Percentiles rank a stretch among this genome's conserved stretches.
Evolutionary conservation across 768 basidiomycete genomes (phyloP).

Genomic region (Leccinum boreale): DNA sequence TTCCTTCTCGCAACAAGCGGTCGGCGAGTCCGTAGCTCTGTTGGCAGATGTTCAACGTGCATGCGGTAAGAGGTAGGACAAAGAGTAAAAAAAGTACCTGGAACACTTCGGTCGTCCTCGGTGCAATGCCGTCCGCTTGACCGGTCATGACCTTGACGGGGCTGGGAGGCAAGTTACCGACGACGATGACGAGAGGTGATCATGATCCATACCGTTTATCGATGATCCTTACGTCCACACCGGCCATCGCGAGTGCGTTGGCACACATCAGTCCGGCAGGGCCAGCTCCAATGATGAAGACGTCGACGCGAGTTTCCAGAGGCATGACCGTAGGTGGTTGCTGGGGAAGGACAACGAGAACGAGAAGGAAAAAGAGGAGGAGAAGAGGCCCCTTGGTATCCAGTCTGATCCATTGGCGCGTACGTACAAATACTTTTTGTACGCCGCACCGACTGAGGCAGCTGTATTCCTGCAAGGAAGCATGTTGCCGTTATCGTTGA

Average conservation of each 20-base stretch:
- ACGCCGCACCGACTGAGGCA: not conserved
- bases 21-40: constrained; percentile 80
- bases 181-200: not conserved
- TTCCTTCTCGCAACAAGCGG: constrained; percentile 57
- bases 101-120: constrained; percentile 52
- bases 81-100: constrained; percentile 32
- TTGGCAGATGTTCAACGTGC: not conserved
- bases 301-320: constrained; percentile 37
- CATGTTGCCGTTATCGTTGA: not conserved
- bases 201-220: constrained; percentile 29
- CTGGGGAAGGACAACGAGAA: not conserved
- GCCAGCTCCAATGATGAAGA: constrained; percentile 48
- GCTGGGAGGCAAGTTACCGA: constrained; percentile 18
- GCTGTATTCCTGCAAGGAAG: not conserved
- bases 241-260: constrained; percentile 46
- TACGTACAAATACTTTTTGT: not conserved
- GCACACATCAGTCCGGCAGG: constrained; percentile 67
- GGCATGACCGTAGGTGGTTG: constrained; percentile 13
- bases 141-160: constrained; percentile 42
- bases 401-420: not conserved
- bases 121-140: constrained; percentile 56
- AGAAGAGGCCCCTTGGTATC: not conserved
- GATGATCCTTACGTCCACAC: constrained; percentile 43
- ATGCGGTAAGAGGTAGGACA: not conserved
- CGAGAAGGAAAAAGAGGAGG: not conserved